These are phyloP conservation scores for Gossypium ekmanianum DNA, from an alignment of 345 rosid genomes.

Conservation along the genomic window DNA sequence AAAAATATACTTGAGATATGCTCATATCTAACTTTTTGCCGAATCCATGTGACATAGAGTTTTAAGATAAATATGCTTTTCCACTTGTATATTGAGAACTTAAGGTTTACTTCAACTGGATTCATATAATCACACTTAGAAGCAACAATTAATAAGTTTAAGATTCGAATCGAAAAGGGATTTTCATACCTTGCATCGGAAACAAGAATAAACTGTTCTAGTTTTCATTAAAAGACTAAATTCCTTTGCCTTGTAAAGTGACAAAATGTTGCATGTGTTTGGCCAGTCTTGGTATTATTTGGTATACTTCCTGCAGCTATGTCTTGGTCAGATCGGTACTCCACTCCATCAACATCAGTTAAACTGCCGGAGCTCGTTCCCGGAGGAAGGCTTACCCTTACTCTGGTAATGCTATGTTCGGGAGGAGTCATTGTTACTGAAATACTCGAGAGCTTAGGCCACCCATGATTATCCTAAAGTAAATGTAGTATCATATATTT, in stretches of 20 bases:
- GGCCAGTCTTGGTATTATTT: constrained; percentile 64
- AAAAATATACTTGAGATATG: no score
- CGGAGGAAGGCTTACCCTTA: constrained; percentile 65
- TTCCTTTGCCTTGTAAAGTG: constrained; percentile 6
- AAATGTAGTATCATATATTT: not conserved
- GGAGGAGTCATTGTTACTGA: constrained; percentile 60
- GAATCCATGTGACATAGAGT: no score
- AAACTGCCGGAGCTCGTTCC: constrained; percentile 53
- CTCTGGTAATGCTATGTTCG: constrained; percentile 54
- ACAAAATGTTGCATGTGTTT: not conserved
- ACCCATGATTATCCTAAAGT: not conserved
- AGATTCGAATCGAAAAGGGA: not conserved
- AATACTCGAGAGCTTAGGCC: constrained; percentile 37
- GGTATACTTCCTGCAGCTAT: constrained; percentile 89
- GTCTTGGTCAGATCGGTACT: constrained; percentile 91
- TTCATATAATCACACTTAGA: no score
- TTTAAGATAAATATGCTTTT: no score
- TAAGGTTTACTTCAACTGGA: no score
- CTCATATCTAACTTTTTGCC: no score
- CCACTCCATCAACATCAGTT: constrained; percentile 31
- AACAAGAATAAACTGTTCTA: not conserved
- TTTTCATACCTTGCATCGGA: not conserved
- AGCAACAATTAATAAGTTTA: not conserved
- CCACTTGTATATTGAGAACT: no score
- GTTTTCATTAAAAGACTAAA: not conserved